Base-by-base conservation (phyloP, 176 grass and related monocot species). In the Raddia guianensis region DNA sequence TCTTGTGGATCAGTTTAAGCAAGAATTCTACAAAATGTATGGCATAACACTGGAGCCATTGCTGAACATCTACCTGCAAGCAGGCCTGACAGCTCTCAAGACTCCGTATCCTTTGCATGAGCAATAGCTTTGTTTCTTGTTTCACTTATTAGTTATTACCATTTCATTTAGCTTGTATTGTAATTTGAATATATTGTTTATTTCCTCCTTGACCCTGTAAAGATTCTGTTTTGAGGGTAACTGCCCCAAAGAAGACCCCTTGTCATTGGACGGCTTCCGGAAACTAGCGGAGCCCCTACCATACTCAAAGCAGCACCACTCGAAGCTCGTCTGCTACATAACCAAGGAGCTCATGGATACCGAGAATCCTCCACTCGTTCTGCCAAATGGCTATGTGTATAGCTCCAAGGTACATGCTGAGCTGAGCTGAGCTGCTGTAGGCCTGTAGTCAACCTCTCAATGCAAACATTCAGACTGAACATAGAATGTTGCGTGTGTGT, bases 281-380 rank as follows among this genome's bases (percentile, higher is more conserved):
- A 99, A 89, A 87, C 84, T 99, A 50, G 93, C 97, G 0, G 97
- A 93, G 49, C 91, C 90, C 0, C 77, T 99, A 27, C 97, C 97
- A 12, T 88, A 90, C 76, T 96, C 93, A 2, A 99, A 99, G 69
- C 93, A 93, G 60, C 88, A 99, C 71, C 93, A 99, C 69, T 99
- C 97, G 2, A 99, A 96, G 80, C 89, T 99, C 1, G 93, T 99
- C 33, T 99, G 97, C 83, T 91, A 93, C 87, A 96, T 99, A 66
- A 93, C 97, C 32, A 96, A 99, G 86, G 91, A 99, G 72, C 87
- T 88, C 74, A 99, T 99, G 97, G 97, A 99, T 82, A 95, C 93
- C 0, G 97, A 99, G 84, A 99, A 99, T 34, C 97, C 97, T 0
- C 97, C 97, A 0, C 86, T 89, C 44, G 97, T 99, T 70, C 73